Evolutionary conservation across 116 monocot species (phyloP).

Genomic region (Cymodocea nodosa): DNA sequence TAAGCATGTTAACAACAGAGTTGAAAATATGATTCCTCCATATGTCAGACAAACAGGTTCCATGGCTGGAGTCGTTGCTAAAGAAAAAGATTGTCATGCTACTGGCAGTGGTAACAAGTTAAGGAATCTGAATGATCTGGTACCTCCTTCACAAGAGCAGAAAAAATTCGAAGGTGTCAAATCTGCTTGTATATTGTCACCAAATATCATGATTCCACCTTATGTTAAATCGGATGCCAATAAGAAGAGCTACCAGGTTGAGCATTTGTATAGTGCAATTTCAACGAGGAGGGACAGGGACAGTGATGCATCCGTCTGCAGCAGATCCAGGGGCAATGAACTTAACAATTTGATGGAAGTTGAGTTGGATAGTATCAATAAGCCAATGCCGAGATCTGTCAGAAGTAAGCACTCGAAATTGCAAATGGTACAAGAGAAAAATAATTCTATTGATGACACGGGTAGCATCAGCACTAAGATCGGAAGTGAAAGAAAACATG

Average conservation of each 20-base stretch:
- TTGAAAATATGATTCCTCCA: constrained; percentile 4
- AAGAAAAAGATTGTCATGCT: too few species aligned
- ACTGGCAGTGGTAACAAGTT: too few species aligned
- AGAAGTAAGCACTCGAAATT: constrained; percentile 23
- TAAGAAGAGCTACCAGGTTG: background rate
- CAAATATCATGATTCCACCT: background rate
- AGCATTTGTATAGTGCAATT: background rate
- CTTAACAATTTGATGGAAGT: background rate
- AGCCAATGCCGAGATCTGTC: constrained; percentile 25
- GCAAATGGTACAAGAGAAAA: constrained; percentile 4
- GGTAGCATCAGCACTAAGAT: background rate
- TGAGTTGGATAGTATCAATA: background rate
- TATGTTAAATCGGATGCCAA: background rate
- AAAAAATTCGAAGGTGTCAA: background rate
- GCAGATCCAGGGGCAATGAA: background rate
- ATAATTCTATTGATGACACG: background rate
- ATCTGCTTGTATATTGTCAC: too few species aligned
- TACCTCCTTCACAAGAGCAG: too few species aligned
- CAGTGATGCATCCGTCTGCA: background rate
- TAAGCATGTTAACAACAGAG: background rate
- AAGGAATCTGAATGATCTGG: too few species aligned
- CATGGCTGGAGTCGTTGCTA: too few species aligned
- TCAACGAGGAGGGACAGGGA: background rate
- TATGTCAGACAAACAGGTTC: background rate
- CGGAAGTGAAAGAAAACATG: constrained; percentile 7